Evolutionary conservation across 2,329 filamentous ascomycete species (phyloP).

Genomic region (Phyllosticta paracitricarpa): DNA sequence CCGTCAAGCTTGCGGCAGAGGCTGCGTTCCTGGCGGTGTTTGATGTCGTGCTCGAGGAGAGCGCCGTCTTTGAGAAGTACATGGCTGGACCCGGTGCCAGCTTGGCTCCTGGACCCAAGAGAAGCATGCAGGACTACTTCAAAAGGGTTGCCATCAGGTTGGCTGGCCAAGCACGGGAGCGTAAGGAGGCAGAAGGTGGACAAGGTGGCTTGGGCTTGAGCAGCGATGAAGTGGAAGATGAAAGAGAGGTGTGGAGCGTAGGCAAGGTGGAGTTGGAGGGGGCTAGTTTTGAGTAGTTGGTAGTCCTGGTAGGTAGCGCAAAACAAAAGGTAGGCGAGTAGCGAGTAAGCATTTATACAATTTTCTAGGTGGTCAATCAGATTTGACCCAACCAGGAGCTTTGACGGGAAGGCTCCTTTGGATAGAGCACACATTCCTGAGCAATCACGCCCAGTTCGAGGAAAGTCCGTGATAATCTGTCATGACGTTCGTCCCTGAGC

Average conservation of each 20-base stretch:
- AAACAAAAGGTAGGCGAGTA: no score
- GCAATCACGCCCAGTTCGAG: neutral
- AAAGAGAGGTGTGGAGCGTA: conserved; percentile 91
- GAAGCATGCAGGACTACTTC: conserved; percentile 95
- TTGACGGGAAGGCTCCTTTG: no score
- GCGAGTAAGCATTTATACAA: no score
- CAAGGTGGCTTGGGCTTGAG: conserved; percentile 74
- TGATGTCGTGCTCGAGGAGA: conserved; percentile 78
- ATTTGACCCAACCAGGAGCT: no score
- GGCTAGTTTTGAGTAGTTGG: conserved; percentile 21
- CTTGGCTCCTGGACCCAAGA: conserved; percentile 62
- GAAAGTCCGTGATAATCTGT: neutral
- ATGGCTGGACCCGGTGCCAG: conserved; percentile 57
- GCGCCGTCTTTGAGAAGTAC: conserved; percentile 82
- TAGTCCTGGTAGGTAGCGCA: no score
- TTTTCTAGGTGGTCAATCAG: no score
- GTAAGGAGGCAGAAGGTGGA: conserved; percentile 84
- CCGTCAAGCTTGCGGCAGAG: conserved; percentile 89
- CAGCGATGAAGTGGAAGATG: conserved; percentile 87
- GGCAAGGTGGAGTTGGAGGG: conserved; percentile 79
- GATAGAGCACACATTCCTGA: no score
- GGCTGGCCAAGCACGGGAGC: conserved; percentile 77
- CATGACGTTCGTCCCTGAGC: no score
- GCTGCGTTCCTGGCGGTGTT: conserved; percentile 89
- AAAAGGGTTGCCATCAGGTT: conserved; percentile 80